Evolutionary conservation across 108 stramenopile genomes (phyloP), one percentile per base, ranked within the genome.

Genomic region (Skeletonema menzelii): DNA sequence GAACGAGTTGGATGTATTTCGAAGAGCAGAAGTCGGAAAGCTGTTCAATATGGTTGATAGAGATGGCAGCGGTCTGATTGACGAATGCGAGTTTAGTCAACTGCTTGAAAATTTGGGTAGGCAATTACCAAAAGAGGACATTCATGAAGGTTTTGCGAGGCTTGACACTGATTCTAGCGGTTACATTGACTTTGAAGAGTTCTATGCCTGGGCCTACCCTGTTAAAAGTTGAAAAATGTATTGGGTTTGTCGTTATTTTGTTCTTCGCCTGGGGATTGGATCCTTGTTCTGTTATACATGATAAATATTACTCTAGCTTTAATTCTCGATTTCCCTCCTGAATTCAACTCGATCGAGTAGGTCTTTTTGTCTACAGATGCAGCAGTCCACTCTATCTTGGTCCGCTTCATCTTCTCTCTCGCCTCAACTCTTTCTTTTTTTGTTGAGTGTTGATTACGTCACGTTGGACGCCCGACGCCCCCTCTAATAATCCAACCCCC

Each of bases 21-120:
- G 82, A 71, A 59, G 66, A 24, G 53, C 67, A 42, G 78, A 79
- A 37, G 78, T 79, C 53, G 65, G 59, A 61, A 77, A 71, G 17
- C 55, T 86, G 11, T 89, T 89, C 67, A 68, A 71, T 53, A 56
- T 79, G n/a, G 78, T 89, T 60, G 85, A 86, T 47, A 65, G 55
- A n/a, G 82, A 84, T 44, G 76, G 72, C 27, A 80, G 72, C 37
- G 79, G 76, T 65, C 35, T 69, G 12, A 77, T 86, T 32, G 84
- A 88, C 34, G 70, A 74, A 40, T 37, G 38, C 22, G 85, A 84
- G 70, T 74, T 86, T 70, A n/a, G 59, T 30, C 53, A 68, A 15
- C 40, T 87, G 32, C 47, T 87, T 32, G 56, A 68, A 42, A 59
- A 68, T 40, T 59, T 87, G 72, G 84, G 81, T 15, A 80, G 59